Percentiles rank a stretch among this genome's conserved stretches.
Evolutionary conservation across 1,139 yeast genomes (phyloP).

Genomic region (Kodamaea plutei): DNA sequence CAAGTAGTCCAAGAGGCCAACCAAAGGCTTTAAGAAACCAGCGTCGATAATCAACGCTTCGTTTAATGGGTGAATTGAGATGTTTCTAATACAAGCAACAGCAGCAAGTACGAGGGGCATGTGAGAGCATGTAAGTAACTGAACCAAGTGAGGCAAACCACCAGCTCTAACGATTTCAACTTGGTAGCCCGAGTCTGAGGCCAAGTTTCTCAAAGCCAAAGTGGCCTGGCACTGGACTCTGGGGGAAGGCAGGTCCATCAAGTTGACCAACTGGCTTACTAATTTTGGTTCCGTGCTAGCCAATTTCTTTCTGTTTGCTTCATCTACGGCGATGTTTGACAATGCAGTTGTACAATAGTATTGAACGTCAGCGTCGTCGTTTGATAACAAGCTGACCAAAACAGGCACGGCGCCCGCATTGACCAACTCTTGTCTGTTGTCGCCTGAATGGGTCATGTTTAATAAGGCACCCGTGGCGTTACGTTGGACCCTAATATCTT

Average conservation of each 20-base stretch:
- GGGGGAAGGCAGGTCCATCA: slow-evolving; percentile 91
- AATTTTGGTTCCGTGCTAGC: slow-evolving; percentile 93
- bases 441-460: slow-evolving; percentile 97
- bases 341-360: slow-evolving; percentile 97
- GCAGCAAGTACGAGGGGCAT: slow-evolving; percentile 93
- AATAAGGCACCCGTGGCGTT: slow-evolving; percentile 97
- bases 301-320: slow-evolving; percentile 78
- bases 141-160: slow-evolving; percentile 88
- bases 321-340: slow-evolving; percentile 96
- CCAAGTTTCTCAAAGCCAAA: slow-evolving; percentile 88
- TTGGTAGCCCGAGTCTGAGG: slow-evolving; percentile 90
- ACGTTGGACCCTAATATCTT: slow-evolving; percentile 94
- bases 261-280: slow-evolving; percentile 78
- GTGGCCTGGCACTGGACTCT: slow-evolving; percentile 99
- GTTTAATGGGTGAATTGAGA: slow-evolving; percentile 92
- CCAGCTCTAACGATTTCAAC: slow-evolving; percentile 94
- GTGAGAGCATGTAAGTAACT: slow-evolving; percentile 81
- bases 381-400: slow-evolving; percentile 79
- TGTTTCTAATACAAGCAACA: slow-evolving; percentile 96
- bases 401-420: slow-evolving; percentile 99
- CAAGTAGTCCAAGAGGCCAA: slow-evolving; percentile 73
- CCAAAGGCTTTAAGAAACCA: slow-evolving; percentile 88
- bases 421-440: slow-evolving; percentile 92
- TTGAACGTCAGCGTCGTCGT: slow-evolving; percentile 94
- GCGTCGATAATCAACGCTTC: slow-evolving; percentile 95